Conservation (phyloP, 306 rosid species). For the Lotus japonicus region DNA sequence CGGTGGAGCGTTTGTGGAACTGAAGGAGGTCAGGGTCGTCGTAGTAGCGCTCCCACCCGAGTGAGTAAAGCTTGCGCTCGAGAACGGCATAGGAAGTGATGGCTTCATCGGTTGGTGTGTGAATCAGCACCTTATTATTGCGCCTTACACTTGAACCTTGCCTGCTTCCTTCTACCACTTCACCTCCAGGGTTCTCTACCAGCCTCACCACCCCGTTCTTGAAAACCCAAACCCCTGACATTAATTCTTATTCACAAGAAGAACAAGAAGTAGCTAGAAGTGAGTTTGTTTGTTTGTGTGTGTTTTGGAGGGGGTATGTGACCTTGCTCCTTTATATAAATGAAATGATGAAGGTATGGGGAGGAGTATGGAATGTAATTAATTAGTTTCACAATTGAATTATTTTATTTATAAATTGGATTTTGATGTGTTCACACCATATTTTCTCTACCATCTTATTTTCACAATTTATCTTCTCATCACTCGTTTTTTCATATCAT, state of each 20-base stretch:
- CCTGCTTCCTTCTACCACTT: background rate
- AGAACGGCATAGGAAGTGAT: constrained; percentile 49
- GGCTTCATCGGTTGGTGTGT: constrained; percentile 59
- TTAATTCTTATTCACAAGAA: background rate
- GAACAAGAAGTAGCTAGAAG: background rate
- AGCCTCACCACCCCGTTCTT: constrained; percentile 79
- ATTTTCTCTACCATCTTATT: no score
- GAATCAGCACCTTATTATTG: constrained; percentile 56
- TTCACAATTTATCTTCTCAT: no score
- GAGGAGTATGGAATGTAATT: background rate
- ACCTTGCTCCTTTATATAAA: background rate
- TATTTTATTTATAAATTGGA: background rate
- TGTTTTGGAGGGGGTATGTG: background rate
- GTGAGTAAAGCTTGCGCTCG: constrained; percentile 45
- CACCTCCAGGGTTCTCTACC: constrained; percentile 70
- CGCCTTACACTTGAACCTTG: constrained; percentile 14
- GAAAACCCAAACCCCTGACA: constrained; percentile 98
- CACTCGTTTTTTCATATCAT: no score
- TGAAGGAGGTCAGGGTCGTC: constrained; percentile 84
- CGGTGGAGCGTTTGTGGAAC: constrained; percentile 76
- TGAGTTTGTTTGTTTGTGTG: background rate
- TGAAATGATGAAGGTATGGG: background rate
- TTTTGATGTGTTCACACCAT: no score
- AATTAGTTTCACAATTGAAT: background rate
- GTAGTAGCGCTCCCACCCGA: constrained; percentile 94